Conservation (phyloP, 2,329 filamentous ascomycete genomes). For the Venturia effusa region DNA sequence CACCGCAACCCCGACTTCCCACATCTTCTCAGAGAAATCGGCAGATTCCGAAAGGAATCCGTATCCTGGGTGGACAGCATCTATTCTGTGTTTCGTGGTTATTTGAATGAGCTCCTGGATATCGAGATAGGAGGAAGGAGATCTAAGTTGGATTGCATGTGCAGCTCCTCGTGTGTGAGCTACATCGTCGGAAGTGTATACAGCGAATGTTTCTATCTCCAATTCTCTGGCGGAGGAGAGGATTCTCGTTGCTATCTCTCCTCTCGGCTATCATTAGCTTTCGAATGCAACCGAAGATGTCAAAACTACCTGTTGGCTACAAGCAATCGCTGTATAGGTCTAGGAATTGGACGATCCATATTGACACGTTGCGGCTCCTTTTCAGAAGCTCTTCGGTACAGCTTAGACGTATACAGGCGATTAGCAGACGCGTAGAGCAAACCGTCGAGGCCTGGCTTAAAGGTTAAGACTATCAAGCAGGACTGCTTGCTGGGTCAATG, state of each 20-base stretch:
- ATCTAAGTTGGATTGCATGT: slow-evolving; percentile 40
- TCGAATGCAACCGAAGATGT: neutral
- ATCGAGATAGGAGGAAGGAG: slow-evolving; percentile 42
- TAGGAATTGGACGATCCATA: slow-evolving; percentile 16
- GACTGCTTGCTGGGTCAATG: neutral
- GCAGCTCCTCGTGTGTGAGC: slow-evolving; percentile 43
- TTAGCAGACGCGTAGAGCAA: too few species aligned
- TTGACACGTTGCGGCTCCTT: neutral
- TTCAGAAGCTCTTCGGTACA: slow-evolving; percentile 12
- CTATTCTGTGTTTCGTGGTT: slow-evolving; percentile 39
- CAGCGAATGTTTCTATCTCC: slow-evolving; percentile 42
- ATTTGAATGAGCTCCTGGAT: slow-evolving; percentile 38
- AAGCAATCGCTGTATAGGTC: slow-evolving; percentile 39
- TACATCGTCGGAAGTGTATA: slow-evolving; percentile 45
- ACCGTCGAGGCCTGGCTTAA: too few species aligned
- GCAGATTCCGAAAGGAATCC: slow-evolving; percentile 51
- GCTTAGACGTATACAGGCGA: neutral
- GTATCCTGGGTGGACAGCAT: slow-evolving; percentile 49
- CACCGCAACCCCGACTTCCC: slow-evolving; percentile 36
- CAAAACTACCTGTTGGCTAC: slow-evolving; percentile 40
- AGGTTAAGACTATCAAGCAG: neutral
- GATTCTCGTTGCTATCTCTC: slow-evolving; percentile 54
- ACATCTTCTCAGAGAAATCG: slow-evolving; percentile 39
- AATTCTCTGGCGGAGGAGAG: slow-evolving; percentile 50
- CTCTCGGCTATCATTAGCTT: slow-evolving; percentile 29